Evolutionary conservation across 2,329 filamentous ascomycete species (phyloP).

Genomic region (Chrysoporthe austroafricana): DNA sequence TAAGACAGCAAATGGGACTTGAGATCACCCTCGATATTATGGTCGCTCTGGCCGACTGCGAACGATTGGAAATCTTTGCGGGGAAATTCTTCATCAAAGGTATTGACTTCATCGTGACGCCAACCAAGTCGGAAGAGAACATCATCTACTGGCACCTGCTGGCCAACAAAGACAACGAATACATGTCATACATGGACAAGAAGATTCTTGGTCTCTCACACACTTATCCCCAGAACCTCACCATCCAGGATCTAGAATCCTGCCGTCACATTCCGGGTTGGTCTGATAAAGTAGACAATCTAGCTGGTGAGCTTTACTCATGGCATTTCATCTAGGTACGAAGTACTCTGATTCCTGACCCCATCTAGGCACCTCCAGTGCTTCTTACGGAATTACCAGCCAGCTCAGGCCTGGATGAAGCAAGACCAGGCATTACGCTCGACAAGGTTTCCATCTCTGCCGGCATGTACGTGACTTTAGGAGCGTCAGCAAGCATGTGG

Average conservation of each 20-base stretch:
- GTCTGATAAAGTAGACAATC: constrained; percentile 35
- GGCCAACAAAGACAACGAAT: constrained; percentile 30
- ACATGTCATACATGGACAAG: constrained; percentile 36
- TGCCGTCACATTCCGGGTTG: constrained; percentile 41
- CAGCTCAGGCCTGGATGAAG: constrained; percentile 29
- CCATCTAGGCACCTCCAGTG: constrained; percentile 30
- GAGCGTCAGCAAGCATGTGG: constrained; percentile 32
- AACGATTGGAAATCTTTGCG: constrained; percentile 33
- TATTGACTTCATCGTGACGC: constrained; percentile 39
- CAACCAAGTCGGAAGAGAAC: constrained; percentile 29
- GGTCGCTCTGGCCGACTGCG: constrained; percentile 30
- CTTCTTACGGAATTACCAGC: constrained; percentile 30
- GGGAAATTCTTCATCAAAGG: constrained; percentile 39
- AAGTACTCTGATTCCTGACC: background rate
- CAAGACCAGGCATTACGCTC: constrained; percentile 28
- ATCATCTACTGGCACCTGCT: constrained; percentile 40
- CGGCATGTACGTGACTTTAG: constrained; percentile 35
- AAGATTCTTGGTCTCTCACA: background rate
- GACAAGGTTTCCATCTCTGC: constrained; percentile 34
- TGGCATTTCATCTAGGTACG: background rate
- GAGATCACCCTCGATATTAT: constrained; percentile 39
- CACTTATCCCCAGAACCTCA: constrained; percentile 7
- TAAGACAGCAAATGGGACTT: constrained; percentile 33
- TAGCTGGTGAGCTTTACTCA: constrained; percentile 26
- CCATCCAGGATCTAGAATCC: constrained; percentile 23